A percentile compares a stretch with the other conserved stretches of the same genome.
These are phyloP conservation scores for Rhynchosporium agropyri DNA, from an alignment of 2,329 filamentous ascomycete genomes.

Conservation along the genomic window DNA sequence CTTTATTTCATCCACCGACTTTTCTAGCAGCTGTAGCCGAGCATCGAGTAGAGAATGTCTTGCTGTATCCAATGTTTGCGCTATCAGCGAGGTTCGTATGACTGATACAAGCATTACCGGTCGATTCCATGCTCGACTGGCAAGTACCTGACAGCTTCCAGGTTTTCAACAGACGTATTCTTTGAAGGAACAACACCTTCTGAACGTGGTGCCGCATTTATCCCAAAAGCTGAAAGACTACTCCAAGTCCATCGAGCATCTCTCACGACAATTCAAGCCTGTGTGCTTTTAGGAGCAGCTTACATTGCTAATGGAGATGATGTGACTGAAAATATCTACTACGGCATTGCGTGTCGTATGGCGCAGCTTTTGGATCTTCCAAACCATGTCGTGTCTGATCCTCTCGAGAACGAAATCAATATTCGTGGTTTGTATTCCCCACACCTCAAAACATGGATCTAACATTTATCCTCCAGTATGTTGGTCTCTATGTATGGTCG, in stretches of 20 bases:
- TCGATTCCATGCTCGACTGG: not conserved
- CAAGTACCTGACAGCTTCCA: conserved; percentile 1
- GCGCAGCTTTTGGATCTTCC: conserved; percentile 23
- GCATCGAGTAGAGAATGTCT: conserved; percentile 23
- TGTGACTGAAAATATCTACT: conserved; percentile 32
- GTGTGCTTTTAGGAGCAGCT: conserved; percentile 31
- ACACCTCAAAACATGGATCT: not conserved
- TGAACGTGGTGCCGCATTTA: conserved; percentile 25
- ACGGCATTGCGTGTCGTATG: conserved; percentile 33
- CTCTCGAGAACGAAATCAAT: conserved; percentile 31
- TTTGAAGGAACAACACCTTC: conserved; percentile 26
- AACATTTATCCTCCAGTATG: conserved; percentile 25
- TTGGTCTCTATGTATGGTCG: conserved; percentile 35
- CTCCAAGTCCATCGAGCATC: conserved; percentile 32
- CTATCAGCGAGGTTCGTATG: conserved; percentile 30
- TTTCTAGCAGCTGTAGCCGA: conserved; percentile 26
- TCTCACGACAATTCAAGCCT: conserved; percentile 33
- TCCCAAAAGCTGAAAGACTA: conserved; percentile 22
- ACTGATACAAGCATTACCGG: conserved; percentile 36
- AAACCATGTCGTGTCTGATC: conserved; percentile 5
- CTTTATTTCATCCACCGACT: conserved; percentile 31
- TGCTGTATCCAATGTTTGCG: conserved; percentile 31
- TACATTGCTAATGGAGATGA: conserved; percentile 29
- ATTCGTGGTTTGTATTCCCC: conserved; percentile 25
- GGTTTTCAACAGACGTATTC: conserved; percentile 31